These are phyloP conservation scores for Furcasterigmium furcatum DNA, from an alignment of 2,329 filamentous ascomycete genomes.

Conservation along the genomic window DNA sequence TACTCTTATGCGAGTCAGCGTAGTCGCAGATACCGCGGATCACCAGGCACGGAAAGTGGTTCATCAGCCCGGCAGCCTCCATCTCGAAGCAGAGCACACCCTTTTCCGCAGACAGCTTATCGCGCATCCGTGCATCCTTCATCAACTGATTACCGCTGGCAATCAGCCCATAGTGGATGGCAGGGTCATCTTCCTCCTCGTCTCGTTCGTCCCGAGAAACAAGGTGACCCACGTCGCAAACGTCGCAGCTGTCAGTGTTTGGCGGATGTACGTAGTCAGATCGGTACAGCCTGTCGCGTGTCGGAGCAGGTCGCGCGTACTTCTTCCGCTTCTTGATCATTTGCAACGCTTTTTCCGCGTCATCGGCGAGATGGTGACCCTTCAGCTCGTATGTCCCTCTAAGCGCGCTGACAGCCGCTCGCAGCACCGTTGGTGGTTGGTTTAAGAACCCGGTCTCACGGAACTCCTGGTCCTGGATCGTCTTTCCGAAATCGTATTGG, in stretches of 20 bases:
- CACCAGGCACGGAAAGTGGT: constrained; percentile 23
- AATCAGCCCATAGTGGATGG: constrained; percentile 9
- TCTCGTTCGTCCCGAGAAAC: constrained; percentile 1
- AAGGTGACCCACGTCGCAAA: constrained; percentile 4
- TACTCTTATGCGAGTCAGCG: constrained; percentile 26
- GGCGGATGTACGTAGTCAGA: constrained; percentile 3
- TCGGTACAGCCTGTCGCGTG: constrained; percentile 6
- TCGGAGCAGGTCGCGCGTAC: not conserved
- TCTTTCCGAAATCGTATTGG: constrained; percentile 12
- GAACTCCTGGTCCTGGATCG: constrained; percentile 6
- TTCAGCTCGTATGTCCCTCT: not conserved
- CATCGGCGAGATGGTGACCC: not conserved
- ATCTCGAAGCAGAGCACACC: constrained; percentile 27
- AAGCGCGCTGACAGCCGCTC: not conserved
- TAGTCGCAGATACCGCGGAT: constrained; percentile 33
- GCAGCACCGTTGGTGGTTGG: constrained; percentile 2
- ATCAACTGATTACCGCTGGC: constrained; percentile 13
- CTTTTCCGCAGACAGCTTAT: constrained; percentile 7
- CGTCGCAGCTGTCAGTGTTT: not conserved
- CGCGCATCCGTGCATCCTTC: constrained; percentile 12
- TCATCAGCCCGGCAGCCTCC: constrained; percentile 26
- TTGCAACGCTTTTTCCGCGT: not conserved
- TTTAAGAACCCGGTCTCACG: constrained; percentile 1
- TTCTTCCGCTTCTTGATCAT: not conserved
- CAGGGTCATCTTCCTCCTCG: constrained; percentile 1